Base-by-base conservation (phyloP, 2,329 filamentous ascomycete genomes). In the Fusarium dimerum region DNA sequence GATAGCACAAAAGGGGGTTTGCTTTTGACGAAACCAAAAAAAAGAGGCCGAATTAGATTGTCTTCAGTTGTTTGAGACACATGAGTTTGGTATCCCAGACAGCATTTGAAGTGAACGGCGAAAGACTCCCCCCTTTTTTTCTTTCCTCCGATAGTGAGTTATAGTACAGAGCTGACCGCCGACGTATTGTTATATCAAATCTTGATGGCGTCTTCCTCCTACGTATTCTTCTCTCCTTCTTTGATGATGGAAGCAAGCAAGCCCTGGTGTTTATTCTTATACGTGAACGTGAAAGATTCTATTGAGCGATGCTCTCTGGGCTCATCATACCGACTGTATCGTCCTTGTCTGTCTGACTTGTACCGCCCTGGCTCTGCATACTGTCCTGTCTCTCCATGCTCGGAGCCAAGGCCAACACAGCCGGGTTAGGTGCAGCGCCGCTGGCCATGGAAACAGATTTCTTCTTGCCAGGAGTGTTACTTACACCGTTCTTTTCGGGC, bases 241-340 rank as follows among this genome's bases (percentile, higher is more conserved):
- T 7, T 4, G 20, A 5, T 26, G 20, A n/a, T 42, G 47, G 43
- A 59, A 4, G 20, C 7, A 26, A 26, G 20, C 20, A 26, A 26
- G 50, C 45, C 30, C 47, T 59, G 60, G 54, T 41, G 7, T 26
- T 26, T 26, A 26, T 26, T 26, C 20, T 26, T 26, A 26, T 26
- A 26, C 20, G 20, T 26, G 20, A 26, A 7, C 20, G 20, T 26
- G 20, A 26, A 7, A 4, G 20, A 26, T 7, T 59, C 61, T 70
- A 74, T 66, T 75, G 71, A 51, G 81, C 80, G 60, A 90, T 84
- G 70, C 89, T 92, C 73, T 93, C 86, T 5, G 90, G 90, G 67
- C 89, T 94, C 79, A 93, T 91, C 84, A 93, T 91, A 17, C 87
- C 87, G 32, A 85, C 84, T 16, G 78, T 81, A 47, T 84, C 84